Conservation (phyloP, 2,329 filamentous ascomycete genomes). For the Colletotrichum plurivorum region DNA sequence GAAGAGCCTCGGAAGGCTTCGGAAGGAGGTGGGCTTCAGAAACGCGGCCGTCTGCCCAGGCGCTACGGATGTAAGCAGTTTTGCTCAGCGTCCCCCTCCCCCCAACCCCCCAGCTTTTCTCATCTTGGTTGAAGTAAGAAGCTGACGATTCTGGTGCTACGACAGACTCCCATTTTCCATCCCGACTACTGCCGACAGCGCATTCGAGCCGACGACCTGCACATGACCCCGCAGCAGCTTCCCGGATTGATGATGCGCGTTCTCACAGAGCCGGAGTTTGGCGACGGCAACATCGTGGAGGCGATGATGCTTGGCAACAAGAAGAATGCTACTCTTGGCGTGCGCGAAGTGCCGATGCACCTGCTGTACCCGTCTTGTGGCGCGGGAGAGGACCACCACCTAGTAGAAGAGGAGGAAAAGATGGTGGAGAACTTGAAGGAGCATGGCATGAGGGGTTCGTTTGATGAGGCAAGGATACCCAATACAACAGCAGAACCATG, state of each 20-base stretch:
- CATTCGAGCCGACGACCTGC: conserved; percentile 3
- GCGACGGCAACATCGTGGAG: conserved; percentile 43
- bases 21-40: conserved; percentile 7
- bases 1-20: neutral
- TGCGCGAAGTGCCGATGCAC: conserved; percentile 13
- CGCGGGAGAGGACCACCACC: conserved; percentile 7
- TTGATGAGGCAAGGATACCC: too few relatives aligned
- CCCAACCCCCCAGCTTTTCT: neutral
- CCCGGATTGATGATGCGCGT: conserved; percentile 33
- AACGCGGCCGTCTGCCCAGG: conserved; percentile 16
- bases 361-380: conserved; percentile 14
- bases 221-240: conserved; percentile 1
- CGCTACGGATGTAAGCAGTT: neutral
- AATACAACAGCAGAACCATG: too few relatives aligned
- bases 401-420: conserved; percentile 12
- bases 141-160: neutral
- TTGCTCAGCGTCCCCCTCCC: neutral
- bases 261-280: conserved; percentile 37
- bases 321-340: conserved; percentile 1
- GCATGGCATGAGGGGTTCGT: neutral
- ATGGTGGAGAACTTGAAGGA: neutral
- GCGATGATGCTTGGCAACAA: conserved; percentile 35
- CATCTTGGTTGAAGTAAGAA: neutral
- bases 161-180: conserved; percentile 18
- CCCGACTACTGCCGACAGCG: conserved; percentile 14